phyloP scores from a whole-genome alignment of 2,329 filamentous ascomycete species.

The Coniochaeta ligniaria region DNA sequence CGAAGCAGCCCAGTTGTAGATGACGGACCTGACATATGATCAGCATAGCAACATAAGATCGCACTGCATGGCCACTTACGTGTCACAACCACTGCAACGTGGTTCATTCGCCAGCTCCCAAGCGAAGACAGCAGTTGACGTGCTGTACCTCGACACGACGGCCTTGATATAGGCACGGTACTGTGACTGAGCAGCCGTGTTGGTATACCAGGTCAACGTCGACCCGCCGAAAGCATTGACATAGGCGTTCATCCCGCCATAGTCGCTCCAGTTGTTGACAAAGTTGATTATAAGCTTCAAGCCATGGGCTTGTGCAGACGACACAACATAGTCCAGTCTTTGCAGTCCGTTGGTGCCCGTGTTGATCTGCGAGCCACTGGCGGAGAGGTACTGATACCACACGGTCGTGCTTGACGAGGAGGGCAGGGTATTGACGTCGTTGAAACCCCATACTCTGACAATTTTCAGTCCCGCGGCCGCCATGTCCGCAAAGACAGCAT shows the following conservation, averaged over 20 bases:
- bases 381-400: slow-evolving; percentile 45
- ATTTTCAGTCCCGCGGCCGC: too few relatives aligned
- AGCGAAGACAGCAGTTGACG: slow-evolving; percentile 30
- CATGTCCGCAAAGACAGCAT: slow-evolving; percentile 27
- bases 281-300: slow-evolving; percentile 57
- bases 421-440: too few relatives aligned
- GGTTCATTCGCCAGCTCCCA: slow-evolving; percentile 52
- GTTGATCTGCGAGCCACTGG: slow-evolving; percentile 48
- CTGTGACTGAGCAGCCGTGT: slow-evolving; percentile 41
- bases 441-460: too few relatives aligned
- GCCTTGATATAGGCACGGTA: slow-evolving; percentile 45
- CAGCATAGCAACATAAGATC: too few relatives aligned
- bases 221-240: slow-evolving; percentile 42
- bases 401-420: slow-evolving; percentile 15
- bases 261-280: slow-evolving; percentile 63
- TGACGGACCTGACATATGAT: slow-evolving; percentile 25
- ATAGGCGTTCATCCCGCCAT: slow-evolving; percentile 42
- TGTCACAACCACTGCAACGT: slow-evolving; percentile 49
- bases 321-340: slow-evolving; percentile 56
- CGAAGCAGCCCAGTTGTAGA: slow-evolving; percentile 50
- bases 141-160: slow-evolving; percentile 23
- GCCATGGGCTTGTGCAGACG: slow-evolving; percentile 46
- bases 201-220: slow-evolving; percentile 47
- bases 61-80: slow-evolving; percentile 11
- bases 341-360: slow-evolving; percentile 53